Evolutionary conservation across 805 yeast species (phyloP).

Genomic region (Zygotorulaspora chibaensis): DNA sequence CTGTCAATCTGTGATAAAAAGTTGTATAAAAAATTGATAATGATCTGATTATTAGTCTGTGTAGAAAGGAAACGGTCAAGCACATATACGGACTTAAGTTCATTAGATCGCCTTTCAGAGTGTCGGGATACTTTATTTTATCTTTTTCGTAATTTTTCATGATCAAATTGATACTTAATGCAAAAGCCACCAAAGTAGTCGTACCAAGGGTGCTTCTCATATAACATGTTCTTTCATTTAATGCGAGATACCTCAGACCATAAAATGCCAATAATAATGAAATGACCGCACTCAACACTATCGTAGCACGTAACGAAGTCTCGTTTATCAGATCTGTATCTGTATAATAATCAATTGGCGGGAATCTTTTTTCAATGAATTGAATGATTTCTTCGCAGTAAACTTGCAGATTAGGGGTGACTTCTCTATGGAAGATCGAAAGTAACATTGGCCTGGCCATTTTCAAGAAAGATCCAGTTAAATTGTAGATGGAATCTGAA

Average conservation of each 20-base stretch:
- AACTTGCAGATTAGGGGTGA: conserved; percentile 12
- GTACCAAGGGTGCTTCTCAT: conserved; percentile 13
- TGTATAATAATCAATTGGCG: conserved; percentile 13
- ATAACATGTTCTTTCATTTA: conserved; percentile 10
- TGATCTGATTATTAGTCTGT: conserved; percentile 10
- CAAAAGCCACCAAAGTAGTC: conserved; percentile 15
- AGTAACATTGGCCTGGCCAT: conserved; percentile 20
- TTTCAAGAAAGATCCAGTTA: conserved; percentile 15
- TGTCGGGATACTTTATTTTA: conserved; percentile 16
- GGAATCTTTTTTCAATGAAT: conserved; percentile 11
- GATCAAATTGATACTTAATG: conserved; percentile 14
- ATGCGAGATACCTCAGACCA: conserved; percentile 17
- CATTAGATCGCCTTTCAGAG: conserved; percentile 3
- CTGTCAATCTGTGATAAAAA: conserved; percentile 14
- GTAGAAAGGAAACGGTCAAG: conserved; percentile 7
- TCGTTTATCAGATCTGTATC: conserved; percentile 3
- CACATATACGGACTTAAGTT: conserved; percentile 22
- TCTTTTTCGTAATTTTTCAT: conserved; percentile 17
- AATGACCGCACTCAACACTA: conserved; percentile 6
- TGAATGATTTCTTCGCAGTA: conserved; percentile 6
- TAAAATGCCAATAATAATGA: conserved; percentile 11
- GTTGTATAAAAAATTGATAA: conserved; percentile 13
- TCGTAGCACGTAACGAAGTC: conserved; percentile 1
- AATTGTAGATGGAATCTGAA: conserved; percentile 7
- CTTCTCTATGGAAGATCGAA: conserved; percentile 8